These are phyloP conservation scores for Scheffersomyces insectosa DNA, from an alignment of 1,139 yeast species.

Conservation along the genomic window DNA sequence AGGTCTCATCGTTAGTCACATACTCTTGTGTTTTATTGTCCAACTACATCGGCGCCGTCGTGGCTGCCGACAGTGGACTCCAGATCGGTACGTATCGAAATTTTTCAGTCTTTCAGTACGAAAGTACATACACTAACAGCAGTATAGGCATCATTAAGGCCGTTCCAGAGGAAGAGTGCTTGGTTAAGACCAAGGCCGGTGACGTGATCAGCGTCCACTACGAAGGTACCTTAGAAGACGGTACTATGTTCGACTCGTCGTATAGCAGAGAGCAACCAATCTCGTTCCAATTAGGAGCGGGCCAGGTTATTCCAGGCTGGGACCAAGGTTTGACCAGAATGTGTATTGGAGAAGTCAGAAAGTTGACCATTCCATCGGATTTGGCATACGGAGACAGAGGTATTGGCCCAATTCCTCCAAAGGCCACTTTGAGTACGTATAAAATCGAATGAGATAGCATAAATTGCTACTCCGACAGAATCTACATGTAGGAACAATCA, in stretches of 20 bases:
- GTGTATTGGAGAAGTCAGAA: constrained; percentile 88
- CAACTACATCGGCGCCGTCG: constrained; percentile 1
- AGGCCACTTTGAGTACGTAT: constrained; percentile 55
- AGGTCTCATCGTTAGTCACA: neutral
- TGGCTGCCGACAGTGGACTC: constrained; percentile 10
- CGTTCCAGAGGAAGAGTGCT: constrained; percentile 53
- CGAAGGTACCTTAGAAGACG: constrained; percentile 68
- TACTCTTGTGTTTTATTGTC: neutral
- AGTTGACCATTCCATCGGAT: constrained; percentile 71
- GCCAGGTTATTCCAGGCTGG: constrained; percentile 86
- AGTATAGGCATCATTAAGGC: constrained; percentile 42
- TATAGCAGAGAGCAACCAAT: constrained; percentile 64
- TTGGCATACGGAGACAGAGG: constrained; percentile 79
- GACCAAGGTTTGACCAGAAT: constrained; percentile 70
- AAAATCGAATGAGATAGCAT: neutral
- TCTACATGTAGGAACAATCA: neutral
- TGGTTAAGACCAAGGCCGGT: constrained; percentile 56
- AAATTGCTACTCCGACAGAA: no score
- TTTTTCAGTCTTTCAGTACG: neutral
- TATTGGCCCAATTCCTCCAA: constrained; percentile 77
- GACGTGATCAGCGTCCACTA: constrained; percentile 74
- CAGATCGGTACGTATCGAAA: constrained; percentile 28
- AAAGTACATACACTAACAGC: constrained; percentile 7
- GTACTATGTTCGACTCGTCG: constrained; percentile 76
- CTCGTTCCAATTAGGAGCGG: constrained; percentile 66